Base-by-base conservation (phyloP, 2,329 filamentous ascomycete species). In the Alternaria dauci region DNA sequence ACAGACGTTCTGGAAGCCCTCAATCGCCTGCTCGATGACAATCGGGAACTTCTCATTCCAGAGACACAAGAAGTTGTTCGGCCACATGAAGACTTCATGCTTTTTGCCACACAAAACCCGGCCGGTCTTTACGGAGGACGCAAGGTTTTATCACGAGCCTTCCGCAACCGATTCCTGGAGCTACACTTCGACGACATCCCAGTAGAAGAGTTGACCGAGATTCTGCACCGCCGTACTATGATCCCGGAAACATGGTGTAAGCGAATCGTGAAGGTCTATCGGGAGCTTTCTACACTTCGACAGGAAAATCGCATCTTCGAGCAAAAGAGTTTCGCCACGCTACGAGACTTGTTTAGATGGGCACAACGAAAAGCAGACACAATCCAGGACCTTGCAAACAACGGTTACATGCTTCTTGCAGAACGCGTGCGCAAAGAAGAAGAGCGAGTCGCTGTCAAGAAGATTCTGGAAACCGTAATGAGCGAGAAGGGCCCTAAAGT, bases 131-230 rank as follows among this genome's bases (percentile, higher is more conserved):
- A 99, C 71, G 96, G 96, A 59, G 95, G 95, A 16, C 87, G 95
- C 70, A 99, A 99, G 75, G 89, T 92, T 0, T 84, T 99, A 8
- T 98, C 95, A 1, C 87, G 96, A 42, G 95, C 95, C 2, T 99
- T 99, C 79, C 89, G 96, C 55, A 99, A 99, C 77, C 88, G 95
- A 72, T 99, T 99, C 72, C 85, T 99, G 4, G 95, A 99, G 78
- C 83, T 99, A 5, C 95, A 99, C 78, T 98, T 97, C 71, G 95
- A 98, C 70, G 96, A 99, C 72, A 99, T 99, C 25, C 95, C 95
- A 0, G 93, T 98, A 74, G 90, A 93, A 65, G 96, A 99, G 75
- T 82, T 99, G 44, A 93, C 96, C 71, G 92, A 89, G 42, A 99
- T 99, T 70, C 78, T 99, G 34, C 92, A 96, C 74, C 89, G 93